A percentile compares a stretch with the other conserved stretches of the same genome.
These are phyloP conservation scores for Pterothamnion heteromorphum DNA, from an alignment of 31 red algal species.

Conservation along the genomic window DNA sequence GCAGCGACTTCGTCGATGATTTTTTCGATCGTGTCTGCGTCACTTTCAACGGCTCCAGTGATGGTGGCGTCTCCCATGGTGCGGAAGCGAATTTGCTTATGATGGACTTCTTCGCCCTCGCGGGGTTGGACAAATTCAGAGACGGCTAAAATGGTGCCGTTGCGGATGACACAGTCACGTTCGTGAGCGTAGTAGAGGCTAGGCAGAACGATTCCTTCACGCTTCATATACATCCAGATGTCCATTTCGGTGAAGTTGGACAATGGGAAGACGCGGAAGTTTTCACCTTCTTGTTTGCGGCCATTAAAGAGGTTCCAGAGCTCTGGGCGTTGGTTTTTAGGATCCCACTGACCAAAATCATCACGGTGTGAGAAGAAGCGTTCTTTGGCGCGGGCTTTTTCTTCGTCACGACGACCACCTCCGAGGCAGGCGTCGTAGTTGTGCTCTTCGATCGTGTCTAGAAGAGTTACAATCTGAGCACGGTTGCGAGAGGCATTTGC, in stretches of 20 bases:
- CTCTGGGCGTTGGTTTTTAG: slow-evolving; percentile 14
- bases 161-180: background rate
- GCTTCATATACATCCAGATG: background rate
- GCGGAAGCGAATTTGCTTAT: background rate
- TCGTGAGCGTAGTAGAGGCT: background rate
- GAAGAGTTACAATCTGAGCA: background rate
- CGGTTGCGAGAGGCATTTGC: background rate
- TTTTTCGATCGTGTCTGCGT: background rate
- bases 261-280: slow-evolving; percentile 16
- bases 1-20: slow-evolving; percentile 21
- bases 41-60: background rate
- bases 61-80: background rate
- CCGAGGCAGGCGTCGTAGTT: background rate
- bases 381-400: background rate
- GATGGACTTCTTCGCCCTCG: background rate
- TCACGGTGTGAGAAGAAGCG: background rate
- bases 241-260: slow-evolving; percentile 34
- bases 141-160: background rate
- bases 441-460: background rate
- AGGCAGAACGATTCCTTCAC: background rate
- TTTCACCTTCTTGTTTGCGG: background rate
- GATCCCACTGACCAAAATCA: background rate
- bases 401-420: slow-evolving; percentile 1
- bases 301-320: slow-evolving; percentile 27
- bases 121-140: background rate